Evolutionary conservation across 768 basidiomycete species (phyloP).

Genomic region (Leccinum boreale): DNA sequence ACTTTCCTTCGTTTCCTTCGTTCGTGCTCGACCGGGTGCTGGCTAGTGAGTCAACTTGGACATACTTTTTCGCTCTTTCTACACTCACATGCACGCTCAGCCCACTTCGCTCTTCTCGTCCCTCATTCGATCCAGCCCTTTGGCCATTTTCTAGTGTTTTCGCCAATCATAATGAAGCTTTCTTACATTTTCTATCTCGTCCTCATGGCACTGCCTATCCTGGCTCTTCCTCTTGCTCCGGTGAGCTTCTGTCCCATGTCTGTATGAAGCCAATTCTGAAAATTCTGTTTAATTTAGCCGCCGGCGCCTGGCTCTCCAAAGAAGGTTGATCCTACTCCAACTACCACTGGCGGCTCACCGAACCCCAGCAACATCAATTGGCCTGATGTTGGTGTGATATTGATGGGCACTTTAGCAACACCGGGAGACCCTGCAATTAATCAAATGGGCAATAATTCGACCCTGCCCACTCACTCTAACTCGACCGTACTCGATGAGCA

Average conservation of each 20-base stretch:
- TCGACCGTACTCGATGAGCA: not conserved
- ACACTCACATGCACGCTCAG: not conserved
- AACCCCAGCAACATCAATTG: not conserved
- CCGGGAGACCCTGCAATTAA: not conserved
- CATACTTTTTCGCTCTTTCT: not conserved
- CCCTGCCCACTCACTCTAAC: not conserved
- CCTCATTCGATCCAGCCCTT: not conserved
- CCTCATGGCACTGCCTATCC: not conserved
- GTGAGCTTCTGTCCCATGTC: not conserved
- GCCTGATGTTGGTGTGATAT: not conserved
- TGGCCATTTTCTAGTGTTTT: not conserved
- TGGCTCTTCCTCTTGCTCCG: not conserved
- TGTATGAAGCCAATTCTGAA: not conserved
- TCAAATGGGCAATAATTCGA: not conserved
- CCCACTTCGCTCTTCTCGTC: not conserved
- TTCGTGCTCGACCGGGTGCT: not conserved
- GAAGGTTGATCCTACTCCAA: not conserved
- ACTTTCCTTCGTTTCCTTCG: not conserved
- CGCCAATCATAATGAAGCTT: not conserved
- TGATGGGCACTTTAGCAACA: not conserved
- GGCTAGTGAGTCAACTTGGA: not conserved
- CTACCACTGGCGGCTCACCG: not conserved
- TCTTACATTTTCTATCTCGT: not conserved
- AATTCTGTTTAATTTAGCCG: not conserved
- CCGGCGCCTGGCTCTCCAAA: not conserved